Base-by-base conservation (phyloP, 1,284 basidiomycete species). In the Gastroboletus turbinatus region DNA sequence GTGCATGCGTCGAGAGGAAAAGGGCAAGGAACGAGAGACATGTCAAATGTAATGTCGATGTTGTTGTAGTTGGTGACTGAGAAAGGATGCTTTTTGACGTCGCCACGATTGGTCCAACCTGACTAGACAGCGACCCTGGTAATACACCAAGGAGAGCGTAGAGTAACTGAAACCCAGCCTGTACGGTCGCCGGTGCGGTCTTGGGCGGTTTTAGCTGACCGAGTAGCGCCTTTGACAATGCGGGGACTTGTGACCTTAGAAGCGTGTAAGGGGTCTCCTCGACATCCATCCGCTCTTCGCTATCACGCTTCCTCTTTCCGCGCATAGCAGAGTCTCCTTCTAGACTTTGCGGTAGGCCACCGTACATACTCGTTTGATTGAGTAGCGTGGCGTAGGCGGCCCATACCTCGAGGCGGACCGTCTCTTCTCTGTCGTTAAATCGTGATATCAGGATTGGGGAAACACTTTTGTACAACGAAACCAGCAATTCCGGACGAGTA, bases 381-480 rank as follows among this genome's bases (percentile, higher is more conserved):
- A 98, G 79, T 23, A 98, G 79, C 0, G 82, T 76, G 25, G 84
- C 83, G 67, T 96, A 96, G 0, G 96, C 91, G 0, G 88, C 78
- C 84, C 96, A 94, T 9, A 98, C 81, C 72, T 99, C 96, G 19
- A 97, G 77, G n/a, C 92, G 85, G 19, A 99, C 97, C 16, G 92
- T 96, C 66, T 95, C 92, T 74, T 99, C 97, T 38, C 97, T 88
- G 72, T 99, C 97, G 36, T 85, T 87, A 67, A 99, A 96, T 30
- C 96, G 85, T 10, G 90, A 86, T 53, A 97, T 92, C 44, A 99
- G 81, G 5, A 92, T 82, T 0, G 94, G 94, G 0, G 94, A 92
- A 6, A 98, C 87, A 5, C 85, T 84, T 67, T 86, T 87, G 76
- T 93, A 96, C 50, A 97, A 81, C 2, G 87, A 79, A 5, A 79